Conservation (phyloP, 306 rosid genomes). For the Trichosanthes truncata region DNA sequence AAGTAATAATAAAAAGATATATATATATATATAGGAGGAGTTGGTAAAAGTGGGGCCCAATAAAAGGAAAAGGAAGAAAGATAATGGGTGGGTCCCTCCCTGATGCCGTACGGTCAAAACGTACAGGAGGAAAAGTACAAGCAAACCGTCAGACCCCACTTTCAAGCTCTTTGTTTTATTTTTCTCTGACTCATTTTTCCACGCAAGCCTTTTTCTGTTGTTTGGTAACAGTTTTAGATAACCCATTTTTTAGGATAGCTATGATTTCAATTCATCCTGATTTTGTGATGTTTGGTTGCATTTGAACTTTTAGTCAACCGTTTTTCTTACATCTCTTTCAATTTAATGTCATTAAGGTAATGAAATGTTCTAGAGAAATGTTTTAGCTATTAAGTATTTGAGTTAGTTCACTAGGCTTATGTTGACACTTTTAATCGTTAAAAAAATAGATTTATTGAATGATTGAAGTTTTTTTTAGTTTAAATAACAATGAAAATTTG, state of each 20-base stretch:
- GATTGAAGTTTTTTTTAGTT: no score
- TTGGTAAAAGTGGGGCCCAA: neutral
- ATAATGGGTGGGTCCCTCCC: neutral
- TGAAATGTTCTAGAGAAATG: no score
- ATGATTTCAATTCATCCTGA: no score
- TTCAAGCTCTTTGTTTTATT: neutral
- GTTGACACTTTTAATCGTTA: no score
- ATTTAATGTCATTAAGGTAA: no score
- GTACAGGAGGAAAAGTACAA: neutral
- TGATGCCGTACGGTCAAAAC: slow-evolving; percentile 11
- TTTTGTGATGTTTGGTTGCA: no score
- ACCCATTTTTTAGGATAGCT: neutral
- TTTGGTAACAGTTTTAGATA: neutral
- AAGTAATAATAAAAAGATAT: no score
- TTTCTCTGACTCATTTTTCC: neutral
- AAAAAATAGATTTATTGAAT: no score
- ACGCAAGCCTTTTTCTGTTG: neutral
- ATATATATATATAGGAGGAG: neutral
- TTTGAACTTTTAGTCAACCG: neutral
- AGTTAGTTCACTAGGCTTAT: no score
- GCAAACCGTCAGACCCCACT: neutral
- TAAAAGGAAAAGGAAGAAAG: neutral
- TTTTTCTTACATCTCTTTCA: no score
- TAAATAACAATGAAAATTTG: no score
- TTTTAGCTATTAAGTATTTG: no score